These are phyloP conservation scores for Panicum hallii DNA, from an alignment of 202 grass and related monocot species.

Conservation along the genomic window DNA sequence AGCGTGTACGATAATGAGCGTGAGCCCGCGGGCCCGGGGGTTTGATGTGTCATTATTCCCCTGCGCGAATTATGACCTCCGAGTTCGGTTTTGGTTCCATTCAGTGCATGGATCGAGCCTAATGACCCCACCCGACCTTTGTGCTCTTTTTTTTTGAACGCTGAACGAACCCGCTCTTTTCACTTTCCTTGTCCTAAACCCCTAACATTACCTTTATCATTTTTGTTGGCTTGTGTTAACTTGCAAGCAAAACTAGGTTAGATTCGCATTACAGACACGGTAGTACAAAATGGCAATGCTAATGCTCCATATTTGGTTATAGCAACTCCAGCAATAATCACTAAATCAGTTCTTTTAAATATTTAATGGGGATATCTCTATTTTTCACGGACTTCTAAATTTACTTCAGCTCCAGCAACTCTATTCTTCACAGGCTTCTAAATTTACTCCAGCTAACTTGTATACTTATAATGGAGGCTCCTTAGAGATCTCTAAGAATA, in stretches of 20 bases:
- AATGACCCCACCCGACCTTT: not conserved
- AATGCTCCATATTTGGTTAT: too few species aligned
- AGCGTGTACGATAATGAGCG: conserved; percentile 29
- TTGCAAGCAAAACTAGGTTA: conserved; percentile 32
- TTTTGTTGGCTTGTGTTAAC: conserved; percentile 19
- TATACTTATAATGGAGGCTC: too few species aligned
- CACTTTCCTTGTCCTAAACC: conserved; percentile 17
- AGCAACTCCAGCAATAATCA: too few species aligned
- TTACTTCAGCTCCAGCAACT: too few species aligned
- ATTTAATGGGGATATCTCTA: too few species aligned
- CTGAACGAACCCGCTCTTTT: not conserved
- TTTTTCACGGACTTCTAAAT: too few species aligned
- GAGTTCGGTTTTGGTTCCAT: conserved; percentile 53
- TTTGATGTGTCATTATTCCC: conserved; percentile 44
- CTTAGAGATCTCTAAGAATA: too few species aligned
- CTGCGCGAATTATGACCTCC: conserved; percentile 29
- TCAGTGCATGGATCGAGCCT: conserved; percentile 38
- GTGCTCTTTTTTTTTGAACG: not conserved
- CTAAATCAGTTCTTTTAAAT: too few species aligned
- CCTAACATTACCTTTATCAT: not conserved
- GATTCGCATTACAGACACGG: not conserved
- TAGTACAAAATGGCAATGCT: too few species aligned
- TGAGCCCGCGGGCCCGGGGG: not conserved
- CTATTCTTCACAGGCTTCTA: too few species aligned
- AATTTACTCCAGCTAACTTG: too few species aligned